Percentiles rank a stretch among this genome's conserved stretches.
Evolutionary conservation across 345 rosid genomes (phyloP).

Genomic region (Syzygium aqueum): DNA sequence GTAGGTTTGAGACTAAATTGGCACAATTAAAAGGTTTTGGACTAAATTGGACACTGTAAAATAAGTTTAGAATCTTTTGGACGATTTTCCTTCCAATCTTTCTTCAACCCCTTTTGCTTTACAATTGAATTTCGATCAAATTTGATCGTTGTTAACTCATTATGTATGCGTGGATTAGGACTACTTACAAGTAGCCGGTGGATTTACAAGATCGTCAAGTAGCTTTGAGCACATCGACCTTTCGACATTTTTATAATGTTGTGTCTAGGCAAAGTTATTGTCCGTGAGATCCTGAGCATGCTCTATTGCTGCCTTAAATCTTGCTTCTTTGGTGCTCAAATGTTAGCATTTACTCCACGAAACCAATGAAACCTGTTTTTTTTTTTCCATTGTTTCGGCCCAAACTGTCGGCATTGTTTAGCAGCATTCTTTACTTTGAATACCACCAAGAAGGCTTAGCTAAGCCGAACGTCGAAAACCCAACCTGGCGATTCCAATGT

Average conservation of each 20-base stretch:
- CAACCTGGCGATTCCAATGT: not conserved
- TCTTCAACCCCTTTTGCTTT: not conserved
- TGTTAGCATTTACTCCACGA: not conserved
- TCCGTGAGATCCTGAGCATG: not conserved
- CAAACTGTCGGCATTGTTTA: not conserved
- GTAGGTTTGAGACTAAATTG: too few species aligned
- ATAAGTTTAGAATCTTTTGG: too few species aligned
- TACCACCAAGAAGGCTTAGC: not conserved
- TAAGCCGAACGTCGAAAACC: not conserved
- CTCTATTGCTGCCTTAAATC: not conserved
- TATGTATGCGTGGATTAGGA: not conserved
- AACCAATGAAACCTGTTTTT: not conserved
- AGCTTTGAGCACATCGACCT: not conserved
- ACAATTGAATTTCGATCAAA: not conserved
- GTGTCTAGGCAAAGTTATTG: not conserved
- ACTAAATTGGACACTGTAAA: too few species aligned
- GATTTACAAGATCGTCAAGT: not conserved
- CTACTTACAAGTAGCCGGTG: not conserved
- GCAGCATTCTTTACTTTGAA: not conserved
- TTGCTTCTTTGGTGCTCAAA: not conserved
- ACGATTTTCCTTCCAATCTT: too few species aligned
- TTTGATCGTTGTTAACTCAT: not conserved
- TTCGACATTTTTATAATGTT: not conserved
- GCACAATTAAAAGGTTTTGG: too few species aligned
- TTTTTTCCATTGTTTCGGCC: not conserved